Evolutionary conservation across 164 flowering plant species (phyloP).

Genomic region (Annona cherimola): DNA sequence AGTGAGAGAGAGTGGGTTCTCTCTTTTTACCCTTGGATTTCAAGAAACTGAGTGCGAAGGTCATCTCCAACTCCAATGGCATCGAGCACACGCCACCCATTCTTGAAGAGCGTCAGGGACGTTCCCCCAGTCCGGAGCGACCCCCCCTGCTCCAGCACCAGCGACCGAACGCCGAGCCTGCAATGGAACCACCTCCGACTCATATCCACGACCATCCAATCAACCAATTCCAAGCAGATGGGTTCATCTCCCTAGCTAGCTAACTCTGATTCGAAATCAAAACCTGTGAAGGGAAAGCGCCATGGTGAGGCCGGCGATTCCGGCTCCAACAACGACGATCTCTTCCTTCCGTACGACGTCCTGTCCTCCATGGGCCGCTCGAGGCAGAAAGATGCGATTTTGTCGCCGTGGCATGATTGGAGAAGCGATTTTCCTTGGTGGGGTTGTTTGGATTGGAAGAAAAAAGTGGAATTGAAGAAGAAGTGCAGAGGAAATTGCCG

Average conservation of each 20-base stretch:
- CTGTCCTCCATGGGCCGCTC: not conserved
- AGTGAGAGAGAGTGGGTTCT: not conserved
- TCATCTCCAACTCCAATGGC: constrained; percentile 67
- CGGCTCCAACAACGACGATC: constrained; percentile 73
- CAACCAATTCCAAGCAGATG: too few species aligned
- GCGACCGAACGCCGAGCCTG: constrained; percentile 70
- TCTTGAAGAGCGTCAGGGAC: constrained; percentile 83
- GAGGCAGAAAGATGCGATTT: not conserved
- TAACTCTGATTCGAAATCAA: not conserved
- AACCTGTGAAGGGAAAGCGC: constrained; percentile 78
- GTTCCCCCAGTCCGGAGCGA: constrained; percentile 80
- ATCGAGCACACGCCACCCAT: constrained; percentile 92
- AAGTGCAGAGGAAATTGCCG: constrained; percentile 2
- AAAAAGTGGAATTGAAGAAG: constrained; percentile 1
- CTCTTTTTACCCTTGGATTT: constrained; percentile 67
- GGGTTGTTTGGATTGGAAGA: not conserved
- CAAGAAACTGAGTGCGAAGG: constrained; percentile 68
- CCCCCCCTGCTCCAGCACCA: constrained; percentile 83
- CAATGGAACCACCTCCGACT: not conserved
- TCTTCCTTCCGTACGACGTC: constrained; percentile 36
- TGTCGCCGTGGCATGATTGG: not conserved
- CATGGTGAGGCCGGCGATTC: constrained; percentile 86
- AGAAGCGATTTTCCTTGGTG: not conserved
- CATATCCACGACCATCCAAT: too few species aligned
- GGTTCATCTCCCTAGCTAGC: too few species aligned